These are phyloP conservation scores for Coemansia sp. DNA, from an alignment of 192 early-diverging fungal genomes.

Conservation along the genomic window DNA sequence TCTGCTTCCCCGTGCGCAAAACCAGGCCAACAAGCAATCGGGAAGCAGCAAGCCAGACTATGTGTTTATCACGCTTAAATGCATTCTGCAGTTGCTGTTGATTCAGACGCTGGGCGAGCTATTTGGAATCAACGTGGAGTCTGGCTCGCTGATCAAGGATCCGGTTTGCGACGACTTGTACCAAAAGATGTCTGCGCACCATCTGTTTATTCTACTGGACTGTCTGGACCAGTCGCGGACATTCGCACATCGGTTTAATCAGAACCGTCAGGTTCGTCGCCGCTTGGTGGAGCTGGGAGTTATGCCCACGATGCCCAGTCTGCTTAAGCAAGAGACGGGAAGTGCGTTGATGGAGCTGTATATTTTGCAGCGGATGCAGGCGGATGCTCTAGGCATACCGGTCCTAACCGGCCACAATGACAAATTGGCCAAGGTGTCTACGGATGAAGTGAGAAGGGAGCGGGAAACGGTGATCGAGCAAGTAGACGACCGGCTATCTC, in stretches of 20 bases:
- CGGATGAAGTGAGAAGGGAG: slow-evolving; percentile 21
- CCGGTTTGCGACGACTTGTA: slow-evolving; percentile 35
- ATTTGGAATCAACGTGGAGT: slow-evolving; percentile 56
- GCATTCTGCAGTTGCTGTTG: slow-evolving; percentile 81
- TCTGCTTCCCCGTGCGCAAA: background rate
- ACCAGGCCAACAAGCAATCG: background rate
- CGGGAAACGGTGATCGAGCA: slow-evolving; percentile 53
- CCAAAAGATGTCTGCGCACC: slow-evolving; percentile 46
- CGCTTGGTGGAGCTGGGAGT: slow-evolving; percentile 79
- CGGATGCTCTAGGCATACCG: slow-evolving; percentile 28
- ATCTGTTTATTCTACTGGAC: slow-evolving; percentile 75
- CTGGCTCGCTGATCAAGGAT: slow-evolving; percentile 33
- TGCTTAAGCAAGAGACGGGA: slow-evolving; percentile 87
- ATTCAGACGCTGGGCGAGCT: slow-evolving; percentile 89
- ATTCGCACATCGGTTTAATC: slow-evolving; percentile 82
- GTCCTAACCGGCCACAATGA: background rate
- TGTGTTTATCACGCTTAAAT: slow-evolving; percentile 83
- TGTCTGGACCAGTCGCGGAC: slow-evolving; percentile 75
- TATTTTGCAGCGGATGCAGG: slow-evolving; percentile 77
- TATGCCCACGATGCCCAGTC: slow-evolving; percentile 85
- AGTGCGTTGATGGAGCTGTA: slow-evolving; percentile 63
- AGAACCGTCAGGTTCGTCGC: slow-evolving; percentile 70
- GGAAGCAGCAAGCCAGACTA: slow-evolving; percentile 63
- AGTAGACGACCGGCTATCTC: slow-evolving; percentile 66
- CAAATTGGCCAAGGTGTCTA: background rate